Percentiles rank a stretch among this genome's conserved stretches.
phyloP scores from a whole-genome alignment of 2,329 filamentous ascomycete species.

The Fusarium subtropicale region DNA sequence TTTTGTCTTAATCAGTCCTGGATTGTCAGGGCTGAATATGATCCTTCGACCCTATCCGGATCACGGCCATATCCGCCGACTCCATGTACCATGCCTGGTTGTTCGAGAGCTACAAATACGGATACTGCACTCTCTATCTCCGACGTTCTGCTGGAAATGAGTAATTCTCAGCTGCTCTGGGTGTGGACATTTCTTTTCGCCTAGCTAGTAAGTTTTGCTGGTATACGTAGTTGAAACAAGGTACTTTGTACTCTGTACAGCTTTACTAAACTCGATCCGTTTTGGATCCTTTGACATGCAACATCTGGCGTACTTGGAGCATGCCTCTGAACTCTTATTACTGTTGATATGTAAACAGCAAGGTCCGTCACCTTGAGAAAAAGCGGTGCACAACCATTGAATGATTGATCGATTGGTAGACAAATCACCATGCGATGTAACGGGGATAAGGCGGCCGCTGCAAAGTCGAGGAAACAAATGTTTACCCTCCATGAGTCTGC shows the following conservation, averaged over 20 bases:
- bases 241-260: conserved; percentile 35
- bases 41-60: conserved; percentile 8
- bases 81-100: conserved; percentile 3
- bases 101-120: neutral
- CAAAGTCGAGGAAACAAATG: conserved; percentile 27
- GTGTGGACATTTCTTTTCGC: neutral
- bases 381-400: conserved; percentile 26
- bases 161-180: neutral
- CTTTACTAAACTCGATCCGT: conserved; percentile 20
- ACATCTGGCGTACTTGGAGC: conserved; percentile 18
- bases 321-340: conserved; percentile 2
- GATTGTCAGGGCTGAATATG: conserved; percentile 34
- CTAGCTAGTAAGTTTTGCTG: neutral
- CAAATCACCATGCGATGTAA: conserved; percentile 23
- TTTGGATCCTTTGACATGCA: conserved; percentile 24
- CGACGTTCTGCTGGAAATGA: neutral
- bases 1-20: conserved; percentile 30
- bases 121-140: neutral
- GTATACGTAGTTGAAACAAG: neutral
- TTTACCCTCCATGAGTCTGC: conserved; percentile 10
- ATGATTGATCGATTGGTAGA: conserved; percentile 27
- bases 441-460: conserved; percentile 32
- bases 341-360: conserved; percentile 3
- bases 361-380: conserved; percentile 3
- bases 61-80: conserved; percentile 12